Evolutionary conservation across 768 basidiomycete genomes (phyloP), one percentile per base, ranked within the genome.

Genomic region (Myochromella boudieri): DNA sequence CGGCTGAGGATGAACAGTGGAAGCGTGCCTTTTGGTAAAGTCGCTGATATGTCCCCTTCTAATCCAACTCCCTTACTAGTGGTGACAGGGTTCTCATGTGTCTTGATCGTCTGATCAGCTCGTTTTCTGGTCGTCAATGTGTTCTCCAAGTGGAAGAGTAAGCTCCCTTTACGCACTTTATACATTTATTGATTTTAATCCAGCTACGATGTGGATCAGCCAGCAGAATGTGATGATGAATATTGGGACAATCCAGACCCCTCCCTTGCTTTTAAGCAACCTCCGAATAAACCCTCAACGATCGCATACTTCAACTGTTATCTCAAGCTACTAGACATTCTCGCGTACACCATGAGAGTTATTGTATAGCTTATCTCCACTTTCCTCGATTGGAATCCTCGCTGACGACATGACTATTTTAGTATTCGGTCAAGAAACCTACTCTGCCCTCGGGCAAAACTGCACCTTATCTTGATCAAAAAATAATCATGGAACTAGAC

Each of bases 121-220:
- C 74, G 0, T 66, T 70, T 8, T 70, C 84, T 21, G 90, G 90
- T 1, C 72, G 89, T n/a, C 83, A 85, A 2, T 78, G 83, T 57
- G 79, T 80, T 3, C 69, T 91, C 3, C 83, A 85, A 45, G 87
- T 90, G 53, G 86, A 87, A 60, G 87, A 88, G 82, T 82, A 59
- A 54, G 80, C 71, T 34, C 20, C 18, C n/a, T 32, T 45, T 18
- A 15, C 9, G 7, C 21, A 33, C 10, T 46, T 18, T 37, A 25
- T 22, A 36, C 42, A 20, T n/a, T 34, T 15, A 39, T 34, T 29
- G 26, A 17, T 26, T 21, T 44, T 38, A 32, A 32, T 25, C 12
- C 47, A 89, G 87, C 56, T 84, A 87, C 56, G 88, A 92, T 53
- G 69, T 85, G 5, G 87, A 89, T 42, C 65, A 82, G 5, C 79